These are phyloP conservation scores for Flaveria brownii DNA, from an alignment of 129 eudicot genomes.

Conservation along the genomic window DNA sequence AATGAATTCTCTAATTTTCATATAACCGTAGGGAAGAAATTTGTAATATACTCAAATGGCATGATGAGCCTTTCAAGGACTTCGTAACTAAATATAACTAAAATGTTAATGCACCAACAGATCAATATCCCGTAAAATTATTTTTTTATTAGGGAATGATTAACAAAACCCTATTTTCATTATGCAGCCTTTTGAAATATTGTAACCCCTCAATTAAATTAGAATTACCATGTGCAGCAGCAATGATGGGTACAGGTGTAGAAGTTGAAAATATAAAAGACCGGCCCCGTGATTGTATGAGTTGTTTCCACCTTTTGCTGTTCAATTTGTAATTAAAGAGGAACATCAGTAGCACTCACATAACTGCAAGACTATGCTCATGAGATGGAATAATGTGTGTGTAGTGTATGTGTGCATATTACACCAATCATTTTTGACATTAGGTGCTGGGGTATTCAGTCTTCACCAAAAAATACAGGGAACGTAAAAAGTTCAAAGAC, in stretches of 20 bases:
- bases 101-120: slow-evolving; percentile 3
- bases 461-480: neutral
- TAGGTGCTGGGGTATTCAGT: neutral
- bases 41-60: neutral
- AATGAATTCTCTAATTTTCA: neutral
- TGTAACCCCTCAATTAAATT: slow-evolving; percentile 14
- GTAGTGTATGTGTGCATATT: neutral
- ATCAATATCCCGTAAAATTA: no score
- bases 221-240: slow-evolving; percentile 85
- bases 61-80: neutral
- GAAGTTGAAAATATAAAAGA: slow-evolving; percentile 96
- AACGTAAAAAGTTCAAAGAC: neutral
- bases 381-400: neutral
- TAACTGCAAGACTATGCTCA: slow-evolving; percentile 5
- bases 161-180: slow-evolving; percentile 1
- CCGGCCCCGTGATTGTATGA: slow-evolving; percentile 91
- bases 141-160: neutral
- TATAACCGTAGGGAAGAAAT: neutral
- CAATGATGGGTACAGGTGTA: slow-evolving; percentile 83
- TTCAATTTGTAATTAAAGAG: slow-evolving; percentile 21
- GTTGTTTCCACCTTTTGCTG: slow-evolving; percentile 95
- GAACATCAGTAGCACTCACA: slow-evolving; percentile 16
- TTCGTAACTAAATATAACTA: neutral
- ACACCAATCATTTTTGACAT: neutral
- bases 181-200: neutral